Base-by-base conservation (phyloP, 2,329 filamentous ascomycete genomes). In the Aspergillus neoniger region DNA sequence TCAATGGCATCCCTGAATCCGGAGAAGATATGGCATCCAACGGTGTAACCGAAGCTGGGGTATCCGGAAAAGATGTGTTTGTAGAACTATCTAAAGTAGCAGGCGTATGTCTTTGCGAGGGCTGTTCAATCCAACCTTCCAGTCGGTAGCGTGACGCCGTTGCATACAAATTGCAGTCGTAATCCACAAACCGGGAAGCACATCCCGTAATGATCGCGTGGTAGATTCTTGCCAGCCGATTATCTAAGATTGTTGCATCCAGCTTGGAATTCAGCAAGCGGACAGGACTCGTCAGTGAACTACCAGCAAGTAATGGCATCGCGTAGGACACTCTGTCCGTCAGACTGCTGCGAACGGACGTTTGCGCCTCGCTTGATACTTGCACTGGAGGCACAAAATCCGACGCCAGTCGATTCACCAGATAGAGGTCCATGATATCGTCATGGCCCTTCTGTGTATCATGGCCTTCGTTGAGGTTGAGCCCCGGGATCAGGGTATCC, bases 181-280 rank as follows among this genome's bases (percentile, higher is more conserved):
- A 67, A 30, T 64, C 63, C 2, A 69, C 51, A 41, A 66, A 69
- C 21, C 67, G 65, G 2, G 59, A 62, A 0, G 66, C 63, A 15
- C 60, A 64, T 2, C 62, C 63, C 7, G 58, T 65, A 8, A 67
- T 59, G 12, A 70, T 67, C 5, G 63, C 58, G n/a, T 70, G 57
- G 28, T 64, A 67, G 5, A 70, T 70, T 15, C 53, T 54, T 2
- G 51, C 49, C 1, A 69, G 54, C 14, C 63, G 59, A n/a, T 64
- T 54, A 32, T 67, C 66, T 2, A 69, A 55, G 1, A 69, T 61
- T 2, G 49, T 58, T 3, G 64, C 57, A 30, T 70, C 58, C 47
- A 69, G 50, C 38, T 55, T 65, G 3, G 67, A 67, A 43, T 67
- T 70, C n/a, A 70, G 52, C n/a, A 70, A 44, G 53, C 61, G 39